Conservation (phyloP, 257 asterid genomes). For the Datura wrightii region DNA sequence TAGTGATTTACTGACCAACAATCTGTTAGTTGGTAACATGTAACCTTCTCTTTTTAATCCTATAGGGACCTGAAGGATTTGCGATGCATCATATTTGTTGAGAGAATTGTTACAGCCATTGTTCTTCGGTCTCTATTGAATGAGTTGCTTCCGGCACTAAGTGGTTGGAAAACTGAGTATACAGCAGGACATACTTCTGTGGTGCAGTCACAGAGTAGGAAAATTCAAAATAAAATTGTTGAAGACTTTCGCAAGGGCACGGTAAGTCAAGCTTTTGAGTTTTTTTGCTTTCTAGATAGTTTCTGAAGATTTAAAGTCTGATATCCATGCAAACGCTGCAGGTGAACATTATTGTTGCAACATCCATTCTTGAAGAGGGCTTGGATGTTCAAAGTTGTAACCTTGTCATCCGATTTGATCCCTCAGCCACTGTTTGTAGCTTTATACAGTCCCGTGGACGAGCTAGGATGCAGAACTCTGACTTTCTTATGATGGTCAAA, state of each 20-base stretch:
- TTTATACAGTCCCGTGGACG: constrained; percentile 97
- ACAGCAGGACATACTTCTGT: constrained; percentile 63
- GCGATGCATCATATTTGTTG: constrained; percentile 86
- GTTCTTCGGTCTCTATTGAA: constrained; percentile 63
- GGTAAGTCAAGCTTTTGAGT: neutral
- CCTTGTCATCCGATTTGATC: constrained; percentile 89
- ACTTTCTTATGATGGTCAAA: constrained; percentile 70
- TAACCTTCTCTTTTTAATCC: neutral
- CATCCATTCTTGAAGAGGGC: constrained; percentile 96
- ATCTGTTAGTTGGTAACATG: neutral
- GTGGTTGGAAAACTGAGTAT: constrained; percentile 75
- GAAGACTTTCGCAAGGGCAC: constrained; percentile 70
- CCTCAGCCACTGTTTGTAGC: constrained; percentile 76
- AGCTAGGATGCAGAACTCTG: constrained; percentile 90
- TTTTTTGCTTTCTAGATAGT: neutral
- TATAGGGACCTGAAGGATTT: constrained; percentile 67
- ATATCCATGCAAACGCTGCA: constrained; percentile 40
- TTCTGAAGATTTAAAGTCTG: constrained; percentile 24
- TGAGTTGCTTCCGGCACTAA: constrained; percentile 59
- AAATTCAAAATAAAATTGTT: constrained; percentile 60
- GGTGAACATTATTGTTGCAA: constrained; percentile 84
- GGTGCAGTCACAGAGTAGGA: constrained; percentile 67
- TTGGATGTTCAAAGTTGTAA: constrained; percentile 95
- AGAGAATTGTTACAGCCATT: constrained; percentile 77
- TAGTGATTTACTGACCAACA: neutral